phyloP scores from a whole-genome alignment of 2,329 filamentous ascomycete species.

The Lachnellula suecica region DNA sequence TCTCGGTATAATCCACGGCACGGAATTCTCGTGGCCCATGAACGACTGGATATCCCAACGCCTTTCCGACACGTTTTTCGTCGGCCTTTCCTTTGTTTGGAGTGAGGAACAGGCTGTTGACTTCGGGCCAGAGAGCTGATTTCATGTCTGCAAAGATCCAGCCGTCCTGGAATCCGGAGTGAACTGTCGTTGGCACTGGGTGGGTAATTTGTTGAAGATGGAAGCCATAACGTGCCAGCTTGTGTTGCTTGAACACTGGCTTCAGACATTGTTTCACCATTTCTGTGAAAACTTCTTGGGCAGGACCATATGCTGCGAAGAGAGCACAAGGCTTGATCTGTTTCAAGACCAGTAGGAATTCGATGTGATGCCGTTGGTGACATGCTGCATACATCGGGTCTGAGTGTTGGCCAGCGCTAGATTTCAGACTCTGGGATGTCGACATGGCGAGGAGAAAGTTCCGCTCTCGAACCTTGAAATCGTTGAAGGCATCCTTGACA shows the following conservation, averaged over 20 bases:
- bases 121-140: constrained; percentile 1
- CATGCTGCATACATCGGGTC: not conserved
- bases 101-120: constrained; percentile 1
- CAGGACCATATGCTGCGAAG: not conserved
- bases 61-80: not conserved
- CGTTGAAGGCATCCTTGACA: not conserved
- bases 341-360: constrained; percentile 5
- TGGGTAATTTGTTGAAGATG: constrained; percentile 3
- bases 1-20: not conserved
- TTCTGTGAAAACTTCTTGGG: not conserved
- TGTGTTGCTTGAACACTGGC: constrained; percentile 5
- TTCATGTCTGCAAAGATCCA: constrained; percentile 6
- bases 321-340: constrained; percentile 5
- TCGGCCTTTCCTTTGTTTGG: not conserved
- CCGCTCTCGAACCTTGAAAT: not conserved
- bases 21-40: not conserved
- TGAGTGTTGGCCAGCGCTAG: not conserved
- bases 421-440: not conserved
- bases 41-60: constrained; percentile 2
- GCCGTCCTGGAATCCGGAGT: not conserved
- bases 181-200: not conserved
- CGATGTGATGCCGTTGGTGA: constrained; percentile 5
- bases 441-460: constrained; percentile 4
- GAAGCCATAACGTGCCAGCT: constrained; percentile 6
- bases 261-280: constrained; percentile 3